Evolutionary conservation across 345 rosid genomes (phyloP).

Genomic region (Acer campestre): DNA sequence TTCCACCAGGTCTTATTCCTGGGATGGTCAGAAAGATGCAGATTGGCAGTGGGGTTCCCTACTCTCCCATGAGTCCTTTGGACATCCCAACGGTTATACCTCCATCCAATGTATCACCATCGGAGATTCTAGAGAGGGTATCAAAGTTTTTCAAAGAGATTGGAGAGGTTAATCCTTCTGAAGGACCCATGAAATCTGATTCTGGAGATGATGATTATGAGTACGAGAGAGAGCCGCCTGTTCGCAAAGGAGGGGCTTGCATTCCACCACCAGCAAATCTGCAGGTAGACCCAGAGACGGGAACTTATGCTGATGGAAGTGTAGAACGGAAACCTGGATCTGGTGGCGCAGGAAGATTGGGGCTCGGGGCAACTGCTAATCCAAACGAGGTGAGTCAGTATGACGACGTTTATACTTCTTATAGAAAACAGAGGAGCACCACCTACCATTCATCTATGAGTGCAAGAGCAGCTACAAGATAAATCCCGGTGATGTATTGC

Average conservation of each 20-base stretch:
- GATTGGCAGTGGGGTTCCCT: slow-evolving; percentile 97
- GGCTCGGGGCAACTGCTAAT: slow-evolving; percentile 84
- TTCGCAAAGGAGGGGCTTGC: slow-evolving; percentile 84
- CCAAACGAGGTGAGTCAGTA: slow-evolving; percentile 91
- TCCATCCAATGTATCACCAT: slow-evolving; percentile 74
- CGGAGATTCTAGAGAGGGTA: slow-evolving; percentile 80
- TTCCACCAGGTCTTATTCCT: slow-evolving; percentile 98
- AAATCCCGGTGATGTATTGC: neutral
- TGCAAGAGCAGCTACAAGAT: slow-evolving; percentile 76
- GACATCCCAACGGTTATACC: slow-evolving; percentile 94
- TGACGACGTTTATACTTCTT: slow-evolving; percentile 91
- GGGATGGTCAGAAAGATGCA: slow-evolving; percentile 99
- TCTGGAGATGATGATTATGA: slow-evolving; percentile 68
- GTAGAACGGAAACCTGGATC: slow-evolving; percentile 69
- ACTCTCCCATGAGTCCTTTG: slow-evolving; percentile 90
- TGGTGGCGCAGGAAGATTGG: slow-evolving; percentile 73
- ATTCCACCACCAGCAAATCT: slow-evolving; percentile 93
- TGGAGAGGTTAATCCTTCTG: slow-evolving; percentile 88
- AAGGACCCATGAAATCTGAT: slow-evolving; percentile 67
- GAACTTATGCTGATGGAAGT: slow-evolving; percentile 80
- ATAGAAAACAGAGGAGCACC: slow-evolving; percentile 92
- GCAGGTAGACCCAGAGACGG: slow-evolving; percentile 89
- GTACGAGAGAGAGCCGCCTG: slow-evolving; percentile 61
- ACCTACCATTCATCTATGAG: slow-evolving; percentile 91
- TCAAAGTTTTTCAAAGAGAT: slow-evolving; percentile 91